Percentiles rank a stretch among this genome's conserved stretches.
Conservation (phyloP, 257 asterid species). For the Solanum lycopersicoides region DNA sequence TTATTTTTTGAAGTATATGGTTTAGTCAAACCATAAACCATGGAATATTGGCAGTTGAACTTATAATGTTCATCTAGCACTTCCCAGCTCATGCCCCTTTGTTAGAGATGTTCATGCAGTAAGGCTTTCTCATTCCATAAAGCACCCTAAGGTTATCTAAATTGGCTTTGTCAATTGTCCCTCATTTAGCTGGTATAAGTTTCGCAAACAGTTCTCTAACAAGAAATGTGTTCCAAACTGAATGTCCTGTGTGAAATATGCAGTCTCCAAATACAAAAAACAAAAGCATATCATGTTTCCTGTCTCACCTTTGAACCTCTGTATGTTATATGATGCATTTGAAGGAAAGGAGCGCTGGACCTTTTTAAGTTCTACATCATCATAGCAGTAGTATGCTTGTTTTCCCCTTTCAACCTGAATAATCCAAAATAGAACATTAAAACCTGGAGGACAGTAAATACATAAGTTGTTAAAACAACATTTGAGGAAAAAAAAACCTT, state of each 20-base stretch:
- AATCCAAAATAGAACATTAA: slow-evolving; percentile 3
- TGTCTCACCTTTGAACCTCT: slow-evolving; percentile 86
- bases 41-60: not conserved
- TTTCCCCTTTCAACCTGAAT: slow-evolving; percentile 92
- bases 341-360: slow-evolving; percentile 68
- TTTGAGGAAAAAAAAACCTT: slow-evolving; percentile 41
- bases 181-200: not conserved
- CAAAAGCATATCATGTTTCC: not conserved
- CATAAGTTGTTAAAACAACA: not conserved
- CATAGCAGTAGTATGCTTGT: slow-evolving; percentile 74
- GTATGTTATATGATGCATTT: slow-evolving; percentile 90
- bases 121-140: not conserved
- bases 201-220: not conserved
- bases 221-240: not conserved
- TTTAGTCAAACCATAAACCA: not conserved
- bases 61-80: not conserved
- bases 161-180: not conserved
- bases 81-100: not conserved
- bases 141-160: not conserved
- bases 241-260: not conserved
- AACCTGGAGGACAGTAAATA: not conserved
- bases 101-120: not conserved
- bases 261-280: not conserved
- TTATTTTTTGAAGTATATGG: not conserved
- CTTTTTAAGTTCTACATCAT: slow-evolving; percentile 64